Conservation (phyloP, 768 basidiomycete genomes). For the Daedaleopsis nitida region DNA sequence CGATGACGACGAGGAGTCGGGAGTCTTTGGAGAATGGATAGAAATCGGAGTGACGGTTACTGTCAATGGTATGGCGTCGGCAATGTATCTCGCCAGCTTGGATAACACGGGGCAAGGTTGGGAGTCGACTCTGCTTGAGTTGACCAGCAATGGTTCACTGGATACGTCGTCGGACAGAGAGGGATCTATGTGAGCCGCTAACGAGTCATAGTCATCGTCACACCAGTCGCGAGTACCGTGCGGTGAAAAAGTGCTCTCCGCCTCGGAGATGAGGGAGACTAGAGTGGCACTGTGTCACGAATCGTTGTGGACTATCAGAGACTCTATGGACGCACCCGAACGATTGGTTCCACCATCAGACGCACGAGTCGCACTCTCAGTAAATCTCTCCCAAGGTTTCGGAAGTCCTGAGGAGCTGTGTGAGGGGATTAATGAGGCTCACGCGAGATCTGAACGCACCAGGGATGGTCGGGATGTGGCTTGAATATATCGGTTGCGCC, state of each 20-base stretch:
- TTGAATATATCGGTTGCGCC: neutral
- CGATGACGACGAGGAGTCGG: too few species aligned
- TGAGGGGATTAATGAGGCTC: neutral
- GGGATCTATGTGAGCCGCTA: neutral
- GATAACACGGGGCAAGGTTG: neutral
- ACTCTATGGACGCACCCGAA: too few species aligned
- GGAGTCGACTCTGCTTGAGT: neutral
- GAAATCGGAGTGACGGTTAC: too few species aligned
- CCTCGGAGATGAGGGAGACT: too few species aligned
- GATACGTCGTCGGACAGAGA: neutral
- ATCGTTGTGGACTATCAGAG: too few species aligned
- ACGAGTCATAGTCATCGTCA: neutral
- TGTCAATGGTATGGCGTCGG: neutral
- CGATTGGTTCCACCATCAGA: neutral
- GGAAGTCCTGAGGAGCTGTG: neutral
- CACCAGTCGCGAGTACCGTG: too few species aligned
- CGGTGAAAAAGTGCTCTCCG: too few species aligned
- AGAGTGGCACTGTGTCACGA: too few species aligned
- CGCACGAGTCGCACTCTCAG: neutral
- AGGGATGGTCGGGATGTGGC: neutral
- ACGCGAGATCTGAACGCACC: neutral
- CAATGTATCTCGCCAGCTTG: neutral
- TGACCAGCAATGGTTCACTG: neutral
- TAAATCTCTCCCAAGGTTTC: neutral
- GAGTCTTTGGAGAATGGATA: too few species aligned